These are phyloP conservation scores for Sophora flavescens DNA, from an alignment of 306 rosid species.

Conservation along the genomic window DNA sequence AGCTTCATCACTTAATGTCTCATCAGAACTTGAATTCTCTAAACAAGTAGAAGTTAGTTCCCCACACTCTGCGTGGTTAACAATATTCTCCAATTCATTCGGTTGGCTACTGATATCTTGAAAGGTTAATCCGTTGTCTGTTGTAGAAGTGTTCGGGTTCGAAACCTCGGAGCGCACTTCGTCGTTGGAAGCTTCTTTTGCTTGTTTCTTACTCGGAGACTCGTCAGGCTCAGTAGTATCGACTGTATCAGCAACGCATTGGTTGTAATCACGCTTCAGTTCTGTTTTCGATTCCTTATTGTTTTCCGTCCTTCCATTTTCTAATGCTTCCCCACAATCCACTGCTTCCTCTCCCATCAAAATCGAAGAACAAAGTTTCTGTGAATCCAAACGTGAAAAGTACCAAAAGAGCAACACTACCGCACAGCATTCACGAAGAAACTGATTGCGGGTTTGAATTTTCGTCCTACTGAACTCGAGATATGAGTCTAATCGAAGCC, in stretches of 20 bases:
- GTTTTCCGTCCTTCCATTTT: conserved; percentile 58
- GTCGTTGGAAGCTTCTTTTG: conserved; percentile 79
- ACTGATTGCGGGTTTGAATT: conserved; percentile 25
- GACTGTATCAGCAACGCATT: conserved; percentile 53
- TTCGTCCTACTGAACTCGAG: conserved; percentile 23
- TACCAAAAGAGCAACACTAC: conserved; percentile 43
- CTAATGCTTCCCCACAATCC: conserved; percentile 54
- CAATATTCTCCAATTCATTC: conserved; percentile 46
- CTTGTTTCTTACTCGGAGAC: conserved; percentile 73
- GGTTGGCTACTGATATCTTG: conserved; percentile 91
- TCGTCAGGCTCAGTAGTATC: conserved; percentile 45
- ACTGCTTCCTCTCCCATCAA: conserved; percentile 87
- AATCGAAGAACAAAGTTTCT: conserved; percentile 55
- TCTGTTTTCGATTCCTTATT: conserved; percentile 54
- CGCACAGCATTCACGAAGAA: conserved; percentile 63
- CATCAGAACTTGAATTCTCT: conserved; percentile 73
- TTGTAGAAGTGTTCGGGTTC: conserved; percentile 70
- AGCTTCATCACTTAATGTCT: conserved; percentile 62
- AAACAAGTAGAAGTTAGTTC: conserved; percentile 75
- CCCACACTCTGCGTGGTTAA: conserved; percentile 70
- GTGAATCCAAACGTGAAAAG: conserved; percentile 37
- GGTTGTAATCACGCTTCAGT: conserved; percentile 72
- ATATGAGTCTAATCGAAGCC: conserved; percentile 37
- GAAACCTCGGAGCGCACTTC: conserved; percentile 90
- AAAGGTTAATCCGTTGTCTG: conserved; percentile 62